Percentiles rank a stretch among this genome's conserved stretches.
Conservation (phyloP, 495 filamentous ascomycete genomes). For the Parathielavia hyrcaniae region DNA sequence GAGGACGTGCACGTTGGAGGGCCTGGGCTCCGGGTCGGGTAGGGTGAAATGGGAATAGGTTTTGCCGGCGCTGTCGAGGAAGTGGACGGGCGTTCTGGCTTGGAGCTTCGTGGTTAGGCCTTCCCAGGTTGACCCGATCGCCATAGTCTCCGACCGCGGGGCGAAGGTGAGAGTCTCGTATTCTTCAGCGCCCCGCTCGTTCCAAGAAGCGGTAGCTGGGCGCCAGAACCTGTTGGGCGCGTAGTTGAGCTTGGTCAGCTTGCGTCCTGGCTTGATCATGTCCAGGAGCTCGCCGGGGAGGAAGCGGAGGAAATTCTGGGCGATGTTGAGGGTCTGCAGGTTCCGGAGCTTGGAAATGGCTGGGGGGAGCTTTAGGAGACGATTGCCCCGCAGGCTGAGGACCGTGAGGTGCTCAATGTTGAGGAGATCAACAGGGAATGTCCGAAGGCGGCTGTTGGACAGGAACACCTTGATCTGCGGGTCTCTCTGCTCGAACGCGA, state of each 20-base stretch:
- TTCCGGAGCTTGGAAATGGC: constrained; percentile 57
- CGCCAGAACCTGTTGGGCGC: constrained; percentile 47
- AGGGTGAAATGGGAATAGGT: constrained; percentile 20
- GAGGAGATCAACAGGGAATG: constrained; percentile 48
- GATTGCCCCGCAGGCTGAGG: constrained; percentile 67
- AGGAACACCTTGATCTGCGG: constrained; percentile 61
- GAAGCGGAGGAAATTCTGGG: constrained; percentile 59
- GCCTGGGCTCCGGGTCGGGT: background rate
- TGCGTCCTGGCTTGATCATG: constrained; percentile 43
- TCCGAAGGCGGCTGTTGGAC: constrained; percentile 51
- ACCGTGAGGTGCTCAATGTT: constrained; percentile 54
- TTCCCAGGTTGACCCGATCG: constrained; percentile 1
- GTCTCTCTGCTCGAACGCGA: constrained; percentile 35
- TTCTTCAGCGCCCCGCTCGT: background rate
- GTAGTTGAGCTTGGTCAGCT: constrained; percentile 34
- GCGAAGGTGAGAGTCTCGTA: constrained; percentile 20
- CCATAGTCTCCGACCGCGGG: background rate
- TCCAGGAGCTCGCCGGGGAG: constrained; percentile 67
- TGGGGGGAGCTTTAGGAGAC: constrained; percentile 57
- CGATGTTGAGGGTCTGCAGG: constrained; percentile 62
- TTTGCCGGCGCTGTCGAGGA: constrained; percentile 8
- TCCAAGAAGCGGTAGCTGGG: constrained; percentile 19
- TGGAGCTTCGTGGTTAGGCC: constrained; percentile 19
- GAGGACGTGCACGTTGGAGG: background rate
- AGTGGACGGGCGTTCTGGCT: constrained; percentile 27